phyloP scores from a whole-genome alignment of 2,329 filamentous ascomycete genomes.

The Paramyrothecium sp. region DNA sequence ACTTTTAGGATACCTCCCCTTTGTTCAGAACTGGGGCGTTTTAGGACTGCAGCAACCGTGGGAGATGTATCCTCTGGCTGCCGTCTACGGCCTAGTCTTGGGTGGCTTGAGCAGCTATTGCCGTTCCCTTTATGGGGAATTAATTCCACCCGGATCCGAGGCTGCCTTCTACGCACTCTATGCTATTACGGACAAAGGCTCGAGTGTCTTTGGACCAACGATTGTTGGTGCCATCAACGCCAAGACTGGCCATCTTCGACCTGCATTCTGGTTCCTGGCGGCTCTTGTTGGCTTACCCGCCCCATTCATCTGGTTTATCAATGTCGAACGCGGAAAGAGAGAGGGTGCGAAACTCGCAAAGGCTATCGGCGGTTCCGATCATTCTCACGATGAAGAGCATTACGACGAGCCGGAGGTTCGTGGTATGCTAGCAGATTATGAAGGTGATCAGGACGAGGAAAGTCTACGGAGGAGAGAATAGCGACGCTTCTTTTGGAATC shows the following conservation, averaged over 20 bases:
- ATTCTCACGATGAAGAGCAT: slow-evolving; percentile 15
- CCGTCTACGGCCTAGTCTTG: slow-evolving; percentile 88
- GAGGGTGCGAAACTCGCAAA: slow-evolving; percentile 66
- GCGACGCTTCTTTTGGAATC: not conserved
- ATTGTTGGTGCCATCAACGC: slow-evolving; percentile 95
- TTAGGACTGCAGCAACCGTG: slow-evolving; percentile 88
- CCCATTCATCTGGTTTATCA: slow-evolving; percentile 79
- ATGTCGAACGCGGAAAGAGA: slow-evolving; percentile 75
- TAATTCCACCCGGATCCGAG: slow-evolving; percentile 92
- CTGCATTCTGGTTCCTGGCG: slow-evolving; percentile 90
- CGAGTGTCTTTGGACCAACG: slow-evolving; percentile 87
- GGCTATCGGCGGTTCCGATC: slow-evolving; percentile 53
- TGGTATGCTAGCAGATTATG: slow-evolving; percentile 26
- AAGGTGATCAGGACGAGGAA: slow-evolving; percentile 16
- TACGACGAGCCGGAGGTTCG: slow-evolving; percentile 18
- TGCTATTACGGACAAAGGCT: slow-evolving; percentile 96
- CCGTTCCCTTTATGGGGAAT: slow-evolving; percentile 84
- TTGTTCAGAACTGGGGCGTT: slow-evolving; percentile 71
- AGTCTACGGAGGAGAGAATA: not conserved
- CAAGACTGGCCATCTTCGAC: slow-evolving; percentile 73
- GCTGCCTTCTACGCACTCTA: slow-evolving; percentile 96
- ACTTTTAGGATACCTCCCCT: slow-evolving; percentile 81
- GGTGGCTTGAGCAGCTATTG: slow-evolving; percentile 93
- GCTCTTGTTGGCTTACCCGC: slow-evolving; percentile 81
- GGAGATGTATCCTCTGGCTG: slow-evolving; percentile 94